Evolutionary conservation across 192 early-diverging fungal species (phyloP).

Genomic region (Chytriomyces hyalinus): DNA sequence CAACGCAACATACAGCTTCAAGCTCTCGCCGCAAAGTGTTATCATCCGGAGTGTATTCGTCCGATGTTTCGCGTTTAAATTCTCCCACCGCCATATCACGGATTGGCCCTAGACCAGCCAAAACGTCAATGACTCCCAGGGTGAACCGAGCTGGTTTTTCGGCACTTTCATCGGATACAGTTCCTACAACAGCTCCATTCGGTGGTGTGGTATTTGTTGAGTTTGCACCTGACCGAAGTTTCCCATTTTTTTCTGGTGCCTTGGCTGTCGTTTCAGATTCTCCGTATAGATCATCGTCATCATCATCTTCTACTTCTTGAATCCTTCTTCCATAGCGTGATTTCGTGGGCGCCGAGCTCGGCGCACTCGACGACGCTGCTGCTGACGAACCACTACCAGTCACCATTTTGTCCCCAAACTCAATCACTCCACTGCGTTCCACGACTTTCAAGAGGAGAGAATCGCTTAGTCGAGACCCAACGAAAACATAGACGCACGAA

Average conservation of each 20-base stretch:
- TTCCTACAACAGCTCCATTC: conserved; percentile 1
- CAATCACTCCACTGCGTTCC: conserved; percentile 25
- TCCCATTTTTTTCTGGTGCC: not conserved
- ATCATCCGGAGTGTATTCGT: conserved; percentile 36
- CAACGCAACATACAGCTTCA: conserved; percentile 67
- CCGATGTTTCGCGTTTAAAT: conserved; percentile 44
- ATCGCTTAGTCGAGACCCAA: conserved; percentile 72
- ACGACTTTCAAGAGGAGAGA: conserved; percentile 71
- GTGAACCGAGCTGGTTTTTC: conserved; percentile 50
- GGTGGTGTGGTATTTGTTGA: not conserved
- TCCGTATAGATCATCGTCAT: conserved; percentile 50
- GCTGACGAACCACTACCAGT: not conserved
- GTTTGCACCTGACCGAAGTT: not conserved
- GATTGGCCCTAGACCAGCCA: conserved; percentile 81
- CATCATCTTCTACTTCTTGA: conserved; percentile 40
- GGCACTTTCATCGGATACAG: conserved; percentile 28
- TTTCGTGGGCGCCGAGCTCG: not conserved
- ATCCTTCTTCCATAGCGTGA: conserved; percentile 24
- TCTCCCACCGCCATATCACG: conserved; percentile 75
- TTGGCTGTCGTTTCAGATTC: conserved; percentile 23
- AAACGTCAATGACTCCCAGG: conserved; percentile 76
- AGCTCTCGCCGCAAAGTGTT: conserved; percentile 36
- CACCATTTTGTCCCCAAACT: conserved; percentile 5
- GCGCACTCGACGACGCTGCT: not conserved
- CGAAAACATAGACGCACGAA: conserved; percentile 67